phyloP scores from a whole-genome alignment of 768 basidiomycete species.

The Clavulina sp. region DNA sequence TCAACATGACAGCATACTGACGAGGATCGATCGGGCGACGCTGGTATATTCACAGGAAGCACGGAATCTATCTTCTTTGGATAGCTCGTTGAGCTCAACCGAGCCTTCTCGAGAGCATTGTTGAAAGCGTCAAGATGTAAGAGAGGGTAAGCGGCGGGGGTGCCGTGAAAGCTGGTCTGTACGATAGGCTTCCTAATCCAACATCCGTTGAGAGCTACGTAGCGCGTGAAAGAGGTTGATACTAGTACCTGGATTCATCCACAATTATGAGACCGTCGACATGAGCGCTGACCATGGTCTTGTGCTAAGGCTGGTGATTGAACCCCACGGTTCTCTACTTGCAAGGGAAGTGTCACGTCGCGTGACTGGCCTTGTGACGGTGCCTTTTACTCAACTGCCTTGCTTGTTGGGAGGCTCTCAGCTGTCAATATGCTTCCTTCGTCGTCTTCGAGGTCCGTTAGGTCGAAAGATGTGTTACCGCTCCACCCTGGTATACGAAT shows the following conservation, averaged over 20 bases:
- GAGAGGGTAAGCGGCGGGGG: conserved; percentile 58
- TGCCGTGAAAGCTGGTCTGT: conserved; percentile 75
- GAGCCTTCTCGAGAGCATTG: conserved; percentile 38
- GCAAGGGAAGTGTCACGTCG: not conserved
- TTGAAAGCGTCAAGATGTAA: conserved; percentile 77
- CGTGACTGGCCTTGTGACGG: not conserved
- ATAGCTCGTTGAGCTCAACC: no score
- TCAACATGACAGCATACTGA: conserved; percentile 73
- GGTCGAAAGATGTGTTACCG: not conserved
- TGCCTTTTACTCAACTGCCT: not conserved
- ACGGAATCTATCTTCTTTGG: conserved; percentile 68
- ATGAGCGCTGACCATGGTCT: conserved; percentile 16
- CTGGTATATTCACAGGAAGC: conserved; percentile 39
- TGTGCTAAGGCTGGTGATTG: not conserved
- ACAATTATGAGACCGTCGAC: conserved; percentile 72
- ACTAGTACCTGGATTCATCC: conserved; percentile 53
- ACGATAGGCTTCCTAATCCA: conserved; percentile 45
- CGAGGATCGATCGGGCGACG: conserved; percentile 21
- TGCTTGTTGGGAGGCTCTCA: not conserved
- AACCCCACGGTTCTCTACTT: not conserved
- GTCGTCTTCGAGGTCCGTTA: not conserved
- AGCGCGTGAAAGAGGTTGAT: not conserved
- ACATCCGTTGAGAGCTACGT: not conserved
- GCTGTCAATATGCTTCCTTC: not conserved
- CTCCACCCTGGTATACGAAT: no score